Base-by-base conservation (phyloP, 202 grass and related monocot genomes). In the Setaria viridis region DNA sequence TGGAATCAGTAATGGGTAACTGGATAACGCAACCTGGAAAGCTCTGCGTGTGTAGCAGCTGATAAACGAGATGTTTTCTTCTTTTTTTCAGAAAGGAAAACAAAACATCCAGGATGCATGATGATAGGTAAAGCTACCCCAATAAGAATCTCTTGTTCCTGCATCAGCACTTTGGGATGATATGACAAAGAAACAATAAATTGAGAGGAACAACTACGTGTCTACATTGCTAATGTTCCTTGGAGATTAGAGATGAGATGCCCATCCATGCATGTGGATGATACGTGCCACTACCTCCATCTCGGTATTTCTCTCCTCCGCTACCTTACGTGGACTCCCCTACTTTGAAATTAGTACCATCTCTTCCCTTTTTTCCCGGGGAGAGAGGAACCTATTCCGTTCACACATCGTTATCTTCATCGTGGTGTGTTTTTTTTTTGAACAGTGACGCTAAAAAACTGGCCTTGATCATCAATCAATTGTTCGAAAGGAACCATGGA, bases 391-490 rank as follows among this genome's bases (percentile, higher is more conserved):
- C 80, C 17, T 45, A 70, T 65, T 9, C 53, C 1, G 14, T 87
- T 77, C 79, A 82, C 73, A 77, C 33, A 50, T 9, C 78, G 4
- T 55, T 37, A 21, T 67, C 46, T 67, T 53, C 30, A 17, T 41
- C 1, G 17, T 51, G 8, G 10, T 0, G 1, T 1, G 1, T 60
- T n/a, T 70, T 6, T 3, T n/a, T 21, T 67, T 39, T n/a, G 7
- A n/a, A 16, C 48, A 20, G 72, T 21, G 14, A 76, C n/a, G 15
- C 14, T 48, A 1, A 20, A 33, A 21, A 30, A 29, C 29, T 13
- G 33, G 21, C 30, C 46, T 6, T 10, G 7, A 20, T 29, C 58
- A 30, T 30, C 21, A 1, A 30, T 62, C n/a, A 12, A 62, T 3
- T 62, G 0, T 14, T 62, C 11, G 11, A 30, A 29, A 25, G 2